Base-by-base conservation (phyloP, 208 protist species). In the Trypanosoma theileri region DNA sequence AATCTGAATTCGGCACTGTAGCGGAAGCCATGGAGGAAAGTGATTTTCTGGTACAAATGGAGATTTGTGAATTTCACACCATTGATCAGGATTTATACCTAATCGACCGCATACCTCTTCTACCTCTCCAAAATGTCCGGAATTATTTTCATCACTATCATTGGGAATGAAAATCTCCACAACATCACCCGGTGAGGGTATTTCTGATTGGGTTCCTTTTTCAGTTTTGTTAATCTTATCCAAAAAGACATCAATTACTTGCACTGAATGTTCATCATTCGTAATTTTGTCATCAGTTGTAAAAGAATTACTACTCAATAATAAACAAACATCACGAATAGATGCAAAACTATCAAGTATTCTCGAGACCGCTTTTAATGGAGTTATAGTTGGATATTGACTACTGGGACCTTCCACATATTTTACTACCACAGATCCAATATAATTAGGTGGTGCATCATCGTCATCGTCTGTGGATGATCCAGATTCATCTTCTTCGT, bases 11-110 rank as follows among this genome's bases (percentile, higher is more conserved):
- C 77, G 65, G n/a, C 73, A 50, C 19, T 79, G 73, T 9, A 85
- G 64, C 7, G 91, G 91, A 21, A 96, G 74, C 88, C 91, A 96
- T 11, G 84, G 82, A 12, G 91, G 91, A 65, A 93, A 93, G 53
- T 82, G 71, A 35, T 80, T 78, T 51, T 89, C 75, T 1, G 88
- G 83, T 0, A 96, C 91, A 77, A 94, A 93, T 4, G 91, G 84
- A 19, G 88, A 94, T 28, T 80, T 80, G 48, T 85, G 79, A 31
- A 96, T 71, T 60, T 91, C 80, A 62, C 85, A 92, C 66, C 73
- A 79, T 19, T 71, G 60, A 40, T 75, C 71, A 10, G 87, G 82
- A 45, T 78, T 56, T 16, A 96, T 60, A 6, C 58, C 58, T 17
- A 96, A 74, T 6, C 71, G 66, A 17, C 52, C 59, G 71, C 91